Evolutionary conservation across 2,329 filamentous ascomycete genomes (phyloP), one percentile per base, ranked within the genome.

Genomic region (Geoglossum cookeanum): DNA sequence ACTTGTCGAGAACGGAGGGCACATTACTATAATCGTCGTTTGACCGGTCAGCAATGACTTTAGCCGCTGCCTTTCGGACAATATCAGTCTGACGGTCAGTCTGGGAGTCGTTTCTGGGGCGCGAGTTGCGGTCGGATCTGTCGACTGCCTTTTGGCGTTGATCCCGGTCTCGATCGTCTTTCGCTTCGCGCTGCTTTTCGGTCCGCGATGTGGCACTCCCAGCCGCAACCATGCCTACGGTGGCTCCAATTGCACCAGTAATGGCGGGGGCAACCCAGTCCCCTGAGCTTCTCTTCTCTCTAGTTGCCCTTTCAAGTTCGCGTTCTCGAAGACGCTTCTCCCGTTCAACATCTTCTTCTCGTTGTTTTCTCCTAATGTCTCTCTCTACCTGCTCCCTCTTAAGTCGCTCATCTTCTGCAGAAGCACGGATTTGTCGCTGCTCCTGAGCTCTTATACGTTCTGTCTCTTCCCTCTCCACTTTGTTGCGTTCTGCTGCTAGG

Each of bases 1-100:
- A 82, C 64, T 77, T 80, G 56, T 77, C 74, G 4, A 80, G 65
- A 4, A 81, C 72, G 1, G 79, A 82, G 5, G 65, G 67, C 51
- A 78, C 71, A 27, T 57, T 30, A 5, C 13, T 22, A 30, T 58
- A 39, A 17, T 57, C 56, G 15, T 57, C 49, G n/a, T n/a, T 32
- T 8, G 49, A 53, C 3, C n/a, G 30, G 30, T 53, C 13, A 5
- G 49, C 49, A 49, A 75, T 74, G 63, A 79, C 72, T 47, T 80
- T 75, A 58, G 74, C 71, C 48, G 71, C 74, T 56, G 77, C 74
- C 64, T 75, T 77, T 11, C 76, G 74, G 6, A 77, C 78, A 57
- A 77, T 71, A 29, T 71, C 71, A 42, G 72, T 71, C 64, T 80
- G 75, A 58, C 79, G 78, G 61, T 82, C 83, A 59, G 75, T 73